Base-by-base conservation (phyloP, 2,329 filamentous ascomycete genomes). In the Ophiocordyceps camponoti-floridani region DNA sequence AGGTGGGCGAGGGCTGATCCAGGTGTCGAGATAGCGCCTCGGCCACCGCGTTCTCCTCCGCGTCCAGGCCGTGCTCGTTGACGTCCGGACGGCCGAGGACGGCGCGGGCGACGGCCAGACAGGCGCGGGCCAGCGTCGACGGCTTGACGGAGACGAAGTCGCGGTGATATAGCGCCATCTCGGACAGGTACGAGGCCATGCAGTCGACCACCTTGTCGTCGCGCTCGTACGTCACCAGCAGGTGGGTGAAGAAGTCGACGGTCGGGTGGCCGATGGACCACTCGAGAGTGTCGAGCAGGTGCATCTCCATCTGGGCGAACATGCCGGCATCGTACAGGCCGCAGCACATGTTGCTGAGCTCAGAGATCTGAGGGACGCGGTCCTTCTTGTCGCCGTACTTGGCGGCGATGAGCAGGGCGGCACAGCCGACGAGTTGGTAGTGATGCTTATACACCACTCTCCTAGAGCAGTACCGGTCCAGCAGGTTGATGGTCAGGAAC, bases 271-370 rank as follows among this genome's bases (percentile, higher is more conserved):
- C 91, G 53, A 98, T 84, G 52, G 82, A 79, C 91, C 91, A 98
- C 61, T 93, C 86, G 47, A 98, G 75, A 1, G 91, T 98, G 66
- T 95, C 93, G 54, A 98, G 75, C 35, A 98, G 89, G 62, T 98
- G 91, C 88, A 93, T 96, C 68, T 98, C 91, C 91, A 98, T 98
- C 65, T 98, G 91, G 11, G 88, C 89, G 67, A 98, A 98, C 91
- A 98, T 98, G 67, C 94, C 89, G 43, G 94, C 87, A 56, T 98
- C 91, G 66, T 98, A 98, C 37, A 96, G 75, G 35, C 84, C 88
- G 66, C 91, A 96, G 74, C 91, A 98, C 91, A 98, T 96, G 53
- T 89, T 93, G 73, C 94, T 94, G 51, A 98, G 72, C 62, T 98
- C 91, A 60, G 86, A 80, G 60, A 98, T 93, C 51, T 93, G 91